phyloP scores from a whole-genome alignment of 2,329 filamentous ascomycete genomes.

The Colletotrichum sp. region DNA sequence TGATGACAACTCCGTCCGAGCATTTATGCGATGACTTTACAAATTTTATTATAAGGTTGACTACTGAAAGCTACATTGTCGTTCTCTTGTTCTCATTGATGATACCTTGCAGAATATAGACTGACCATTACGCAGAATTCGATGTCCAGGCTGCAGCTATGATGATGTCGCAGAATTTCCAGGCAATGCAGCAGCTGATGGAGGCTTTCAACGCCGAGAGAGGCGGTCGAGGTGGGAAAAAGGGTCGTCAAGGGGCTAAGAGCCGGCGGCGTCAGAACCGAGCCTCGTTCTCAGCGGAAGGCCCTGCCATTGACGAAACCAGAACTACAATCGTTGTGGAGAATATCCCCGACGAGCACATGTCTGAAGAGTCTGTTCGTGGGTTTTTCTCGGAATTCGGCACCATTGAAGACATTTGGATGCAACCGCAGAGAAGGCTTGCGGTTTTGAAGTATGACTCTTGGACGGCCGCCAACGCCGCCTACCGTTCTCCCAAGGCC shows the following conservation, averaged over 20 bases:
- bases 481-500: conserved; percentile 78
- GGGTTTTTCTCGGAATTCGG: conserved; percentile 78
- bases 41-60: conserved; percentile 28
- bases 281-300: conserved; percentile 68
- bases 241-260: conserved; percentile 28
- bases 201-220: conserved; percentile 25
- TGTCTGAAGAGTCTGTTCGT: conserved; percentile 68
- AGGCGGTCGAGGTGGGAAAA: conserved; percentile 25
- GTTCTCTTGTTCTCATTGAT: neutral
- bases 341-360: conserved; percentile 75
- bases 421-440: conserved; percentile 70
- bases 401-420: conserved; percentile 63
- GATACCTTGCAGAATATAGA: neutral
- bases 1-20: conserved; percentile 24
- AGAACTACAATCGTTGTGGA: conserved; percentile 77
- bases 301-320: conserved; percentile 64
- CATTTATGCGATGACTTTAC: conserved; percentile 24
- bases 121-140: conserved; percentile 19
- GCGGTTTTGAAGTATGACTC: conserved; percentile 73
- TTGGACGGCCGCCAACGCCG: conserved; percentile 70
- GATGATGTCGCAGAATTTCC: conserved; percentile 21
- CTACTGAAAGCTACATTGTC: conserved; percentile 30
- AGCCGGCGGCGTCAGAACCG: conserved; percentile 30
- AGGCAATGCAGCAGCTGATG: conserved; percentile 19
- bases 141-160: conserved; percentile 21